Evolutionary conservation across 2,329 filamentous ascomycete genomes (phyloP).

Genomic region (Penicillium sp.): DNA sequence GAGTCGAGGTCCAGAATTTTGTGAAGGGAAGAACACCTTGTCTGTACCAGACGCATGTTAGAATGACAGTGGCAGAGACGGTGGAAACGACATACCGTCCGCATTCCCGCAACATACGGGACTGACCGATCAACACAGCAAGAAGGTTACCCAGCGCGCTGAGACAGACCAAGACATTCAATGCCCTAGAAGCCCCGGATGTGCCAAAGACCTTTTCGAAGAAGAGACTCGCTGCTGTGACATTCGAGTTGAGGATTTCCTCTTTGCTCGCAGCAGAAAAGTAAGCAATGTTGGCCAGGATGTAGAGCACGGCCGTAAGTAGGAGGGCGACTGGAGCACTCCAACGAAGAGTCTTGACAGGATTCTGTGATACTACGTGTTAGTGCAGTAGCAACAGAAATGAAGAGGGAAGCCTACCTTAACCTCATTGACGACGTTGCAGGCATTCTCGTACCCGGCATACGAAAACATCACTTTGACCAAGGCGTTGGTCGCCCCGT

Average conservation of each 20-base stretch:
- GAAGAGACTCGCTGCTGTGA: slow-evolving; percentile 51
- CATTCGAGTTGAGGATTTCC: slow-evolving; percentile 46
- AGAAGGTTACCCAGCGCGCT: slow-evolving; percentile 54
- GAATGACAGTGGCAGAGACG: too few relatives aligned
- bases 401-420: slow-evolving; percentile 27
- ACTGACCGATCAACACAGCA: slow-evolving; percentile 48
- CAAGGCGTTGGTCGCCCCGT: slow-evolving; percentile 49
- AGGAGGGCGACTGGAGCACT: slow-evolving; percentile 44
- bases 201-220: slow-evolving; percentile 52
- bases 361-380: slow-evolving; percentile 40
- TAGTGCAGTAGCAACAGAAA: too few relatives aligned
- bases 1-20: slow-evolving; percentile 54
- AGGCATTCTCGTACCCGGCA: slow-evolving; percentile 51
- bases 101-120: slow-evolving; percentile 52
- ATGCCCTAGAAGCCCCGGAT: slow-evolving; percentile 40
- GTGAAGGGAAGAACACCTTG: slow-evolving; percentile 55
- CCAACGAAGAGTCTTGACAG: slow-evolving; percentile 47
- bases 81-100: slow-evolving; percentile 44
- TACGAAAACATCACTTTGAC: slow-evolving; percentile 54
- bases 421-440: slow-evolving; percentile 56
- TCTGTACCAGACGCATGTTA: slow-evolving; percentile 13
- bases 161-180: slow-evolving; percentile 51
- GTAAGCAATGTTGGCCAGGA: slow-evolving; percentile 54
- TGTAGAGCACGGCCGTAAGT: slow-evolving; percentile 48
- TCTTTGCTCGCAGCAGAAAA: slow-evolving; percentile 50